phyloP scores from a whole-genome alignment of 2,329 filamentous ascomycete species.

The Colletotrichum sp. region DNA sequence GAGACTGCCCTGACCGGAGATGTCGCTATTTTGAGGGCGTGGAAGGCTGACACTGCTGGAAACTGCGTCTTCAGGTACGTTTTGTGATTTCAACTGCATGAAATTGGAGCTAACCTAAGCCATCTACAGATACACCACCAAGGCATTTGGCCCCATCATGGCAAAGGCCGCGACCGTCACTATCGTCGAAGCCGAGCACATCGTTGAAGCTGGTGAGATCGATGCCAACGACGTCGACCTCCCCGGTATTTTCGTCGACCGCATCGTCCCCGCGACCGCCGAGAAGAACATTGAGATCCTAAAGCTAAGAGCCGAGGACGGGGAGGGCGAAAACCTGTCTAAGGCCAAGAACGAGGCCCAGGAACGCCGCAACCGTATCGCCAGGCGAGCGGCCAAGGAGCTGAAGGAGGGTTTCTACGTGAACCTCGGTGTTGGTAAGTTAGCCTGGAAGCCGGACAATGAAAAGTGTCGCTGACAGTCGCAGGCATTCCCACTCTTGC shows the following conservation, averaged over 20 bases:
- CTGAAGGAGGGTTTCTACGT: slow-evolving; percentile 82
- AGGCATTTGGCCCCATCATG: slow-evolving; percentile 78
- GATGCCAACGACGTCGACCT: slow-evolving; percentile 78
- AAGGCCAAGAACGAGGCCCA: slow-evolving; percentile 51
- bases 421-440: slow-evolving; percentile 69
- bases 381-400: slow-evolving; percentile 78
- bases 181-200: slow-evolving; percentile 86
- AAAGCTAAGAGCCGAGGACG: slow-evolving; percentile 57
- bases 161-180: slow-evolving; percentile 80
- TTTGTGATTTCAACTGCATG: background rate
- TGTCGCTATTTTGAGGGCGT: slow-evolving; percentile 78
- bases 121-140: slow-evolving; percentile 66
- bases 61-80: slow-evolving; percentile 78
- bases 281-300: slow-evolving; percentile 76
- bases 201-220: slow-evolving; percentile 77
- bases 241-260: slow-evolving; percentile 82
- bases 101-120: background rate
- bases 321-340: slow-evolving; percentile 30
- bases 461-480: background rate
- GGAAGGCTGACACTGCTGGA: slow-evolving; percentile 77
- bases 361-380: slow-evolving; percentile 72
- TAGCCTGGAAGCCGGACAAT: slow-evolving; percentile 32
- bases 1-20: slow-evolving; percentile 79
- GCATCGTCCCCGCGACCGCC: slow-evolving; percentile 76
- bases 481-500: slow-evolving; percentile 83